Percentiles rank a stretch among this genome's conserved stretches.
Conservation (phyloP, 306 rosid species). For the Fragaria iinumae region DNA sequence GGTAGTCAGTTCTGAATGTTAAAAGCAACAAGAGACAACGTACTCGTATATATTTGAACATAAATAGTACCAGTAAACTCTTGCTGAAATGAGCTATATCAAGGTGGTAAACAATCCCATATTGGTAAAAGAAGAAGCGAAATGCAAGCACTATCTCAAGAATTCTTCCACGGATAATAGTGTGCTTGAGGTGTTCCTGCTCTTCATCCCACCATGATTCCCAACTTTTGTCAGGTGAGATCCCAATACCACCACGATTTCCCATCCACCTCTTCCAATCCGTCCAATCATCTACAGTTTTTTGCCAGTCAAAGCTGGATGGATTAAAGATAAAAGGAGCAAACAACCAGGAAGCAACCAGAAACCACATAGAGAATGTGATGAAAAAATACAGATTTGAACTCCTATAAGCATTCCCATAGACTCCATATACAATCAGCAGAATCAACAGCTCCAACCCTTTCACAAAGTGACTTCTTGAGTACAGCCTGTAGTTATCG, state of each 20-base stretch:
- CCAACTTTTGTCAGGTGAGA: conserved; percentile 80
- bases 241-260: conserved; percentile 96
- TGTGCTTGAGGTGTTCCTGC: conserved; percentile 82
- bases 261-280: conserved; percentile 99
- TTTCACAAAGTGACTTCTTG: conserved; percentile 93
- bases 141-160: conserved; percentile 74
- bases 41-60: conserved; percentile 17
- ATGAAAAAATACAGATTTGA: conserved; percentile 66
- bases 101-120: conserved; percentile 91
- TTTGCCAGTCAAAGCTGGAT: conserved; percentile 97
- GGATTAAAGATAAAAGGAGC: conserved; percentile 97
- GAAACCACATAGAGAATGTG: conserved; percentile 90
- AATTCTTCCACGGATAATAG: conserved; percentile 66
- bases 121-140: conserved; percentile 89
- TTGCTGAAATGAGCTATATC: conserved; percentile 69
- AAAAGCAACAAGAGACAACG: conserved; percentile 21
- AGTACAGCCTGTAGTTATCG: conserved; percentile 84
- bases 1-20: conserved; percentile 25
- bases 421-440: conserved; percentile 63
- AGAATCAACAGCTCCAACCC: conserved; percentile 83
- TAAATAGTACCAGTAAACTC: conserved; percentile 57
- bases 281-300: conserved; percentile 95
- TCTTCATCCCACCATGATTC: conserved; percentile 99
- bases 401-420: conserved; percentile 62
- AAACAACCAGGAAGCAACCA: conserved; percentile 91